Evolutionary conservation across 148 eudicot genomes (phyloP).

Genomic region (Rheum nobile): DNA sequence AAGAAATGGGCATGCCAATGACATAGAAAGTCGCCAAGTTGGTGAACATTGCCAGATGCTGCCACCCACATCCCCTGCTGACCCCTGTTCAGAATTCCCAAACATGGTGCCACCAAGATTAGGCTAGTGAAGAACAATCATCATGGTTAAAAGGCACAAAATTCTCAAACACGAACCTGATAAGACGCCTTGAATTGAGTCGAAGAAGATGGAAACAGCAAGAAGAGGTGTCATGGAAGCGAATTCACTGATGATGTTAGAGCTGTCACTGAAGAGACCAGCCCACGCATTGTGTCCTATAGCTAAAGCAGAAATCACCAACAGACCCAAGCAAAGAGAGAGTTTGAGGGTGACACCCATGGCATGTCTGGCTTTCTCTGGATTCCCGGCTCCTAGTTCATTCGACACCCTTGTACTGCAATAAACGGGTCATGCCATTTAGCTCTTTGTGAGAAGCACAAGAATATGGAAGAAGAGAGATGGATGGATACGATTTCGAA

Average conservation of each 20-base stretch:
- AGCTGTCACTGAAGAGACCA: constrained; percentile 46
- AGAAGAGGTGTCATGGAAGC: constrained; percentile 59
- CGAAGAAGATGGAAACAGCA: constrained; percentile 41
- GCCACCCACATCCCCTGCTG: constrained; percentile 91
- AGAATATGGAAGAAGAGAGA: not conserved
- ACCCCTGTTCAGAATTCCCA: constrained; percentile 34
- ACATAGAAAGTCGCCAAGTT: constrained; percentile 56
- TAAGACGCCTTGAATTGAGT: constrained; percentile 70
- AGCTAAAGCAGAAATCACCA: constrained; percentile 35
- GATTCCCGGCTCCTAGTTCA: constrained; percentile 71
- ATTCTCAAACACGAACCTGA: constrained; percentile 60
- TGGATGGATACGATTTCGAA: not conserved
- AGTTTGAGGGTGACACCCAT: constrained; percentile 61
- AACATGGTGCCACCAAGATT: not conserved
- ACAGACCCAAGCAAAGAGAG: constrained; percentile 35
- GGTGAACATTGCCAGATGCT: constrained; percentile 53
- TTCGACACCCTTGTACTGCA: constrained; percentile 88
- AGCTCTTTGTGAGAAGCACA: not conserved
- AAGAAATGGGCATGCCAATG: constrained; percentile 66
- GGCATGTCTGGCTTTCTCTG: constrained; percentile 55
- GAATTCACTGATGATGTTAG: constrained; percentile 30
- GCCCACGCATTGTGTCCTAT: constrained; percentile 67
- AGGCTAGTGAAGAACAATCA: not conserved
- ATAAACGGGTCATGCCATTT: not conserved
- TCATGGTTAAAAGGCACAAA: not conserved